Base-by-base conservation (phyloP, 495 filamentous ascomycete species). In the Jackrogersella minutella region DNA sequence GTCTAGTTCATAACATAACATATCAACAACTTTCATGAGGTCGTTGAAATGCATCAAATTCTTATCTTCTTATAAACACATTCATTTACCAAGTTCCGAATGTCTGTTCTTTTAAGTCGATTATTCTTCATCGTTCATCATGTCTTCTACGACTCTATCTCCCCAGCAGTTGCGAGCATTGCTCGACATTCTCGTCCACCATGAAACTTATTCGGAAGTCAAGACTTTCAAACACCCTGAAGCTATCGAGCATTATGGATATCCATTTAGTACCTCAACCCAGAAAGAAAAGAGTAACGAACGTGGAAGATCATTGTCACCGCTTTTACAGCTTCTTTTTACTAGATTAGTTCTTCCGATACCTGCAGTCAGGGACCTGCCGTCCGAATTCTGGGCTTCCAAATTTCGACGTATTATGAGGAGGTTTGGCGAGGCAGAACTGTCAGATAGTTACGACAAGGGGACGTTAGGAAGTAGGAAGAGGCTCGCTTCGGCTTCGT, bases 371-470 rank as follows among this genome's bases (percentile, higher is more conserved):
- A 80, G 80, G 16, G 83, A 87, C 58, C 77, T 90, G 0, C 77
- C 82, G 1, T 34, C 71, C 0, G 81, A 82, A 7, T 90, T 89
- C 64, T 91, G 88, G 88, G 74, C 78, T 37, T 72, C 74, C 8
- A 70, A 79, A 19, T 74, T 83, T 34, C 76, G 80, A 57, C 78
- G 78, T 30, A 71, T 88, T 14, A 69, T 80, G 58, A 74, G 73
- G 22, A 81, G 82, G 39, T 73, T 90, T n/a, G 82, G 75, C 2
- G 78, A 84, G 13, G 85, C 82, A 14, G 82, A 87, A 24, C 76
- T 90, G 24, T 88, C 85, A 24, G 87, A 90, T 66, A 89, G 86
- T 71, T 91, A 89, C 67, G 88, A 91, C 69, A 89, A 89, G 70
- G 87, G 86, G 5, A 77, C 81, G 5, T 66, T 91, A 31, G 87